phyloP scores from a whole-genome alignment of 2,329 filamentous ascomycete genomes.

The Thelonectria rubi region DNA sequence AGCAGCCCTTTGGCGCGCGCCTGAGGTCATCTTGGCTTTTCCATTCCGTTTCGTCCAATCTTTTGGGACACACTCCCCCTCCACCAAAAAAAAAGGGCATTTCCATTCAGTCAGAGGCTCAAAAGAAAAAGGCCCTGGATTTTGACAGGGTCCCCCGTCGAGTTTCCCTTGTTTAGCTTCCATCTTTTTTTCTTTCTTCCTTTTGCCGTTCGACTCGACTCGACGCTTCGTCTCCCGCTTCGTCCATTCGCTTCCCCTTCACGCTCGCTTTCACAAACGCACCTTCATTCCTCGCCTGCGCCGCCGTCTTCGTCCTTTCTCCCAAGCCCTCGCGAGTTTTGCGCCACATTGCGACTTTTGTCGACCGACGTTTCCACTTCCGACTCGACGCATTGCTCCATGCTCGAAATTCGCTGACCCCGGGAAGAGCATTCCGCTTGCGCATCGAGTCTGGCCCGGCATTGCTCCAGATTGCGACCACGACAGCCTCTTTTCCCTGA shows the following conservation, averaged over 20 bases:
- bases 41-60: slow-evolving; percentile 14
- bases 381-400: slow-evolving; percentile 31
- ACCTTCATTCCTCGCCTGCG: neutral
- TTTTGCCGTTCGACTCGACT: too few species aligned
- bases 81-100: too few species aligned
- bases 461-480: slow-evolving; percentile 27
- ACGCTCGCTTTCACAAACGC: neutral
- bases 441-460: slow-evolving; percentile 29
- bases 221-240: neutral
- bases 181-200: too few species aligned
- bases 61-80: neutral
- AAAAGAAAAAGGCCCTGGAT: too few species aligned
- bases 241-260: neutral
- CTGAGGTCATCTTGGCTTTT: slow-evolving; percentile 4
- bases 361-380: slow-evolving; percentile 28
- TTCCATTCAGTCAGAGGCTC: too few species aligned
- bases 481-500: neutral
- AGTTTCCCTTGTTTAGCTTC: slow-evolving; percentile 2
- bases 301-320: slow-evolving; percentile 28
- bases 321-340: slow-evolving; percentile 30
- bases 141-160: too few species aligned
- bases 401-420: slow-evolving; percentile 30
- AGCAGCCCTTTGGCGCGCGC: slow-evolving; percentile 17
- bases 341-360: slow-evolving; percentile 33
- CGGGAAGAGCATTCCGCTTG: slow-evolving; percentile 24